Evolutionary conservation across 2,329 filamentous ascomycete genomes (phyloP), one percentile per base, ranked within the genome.

Genomic region (Lithohypha guttulata): DNA sequence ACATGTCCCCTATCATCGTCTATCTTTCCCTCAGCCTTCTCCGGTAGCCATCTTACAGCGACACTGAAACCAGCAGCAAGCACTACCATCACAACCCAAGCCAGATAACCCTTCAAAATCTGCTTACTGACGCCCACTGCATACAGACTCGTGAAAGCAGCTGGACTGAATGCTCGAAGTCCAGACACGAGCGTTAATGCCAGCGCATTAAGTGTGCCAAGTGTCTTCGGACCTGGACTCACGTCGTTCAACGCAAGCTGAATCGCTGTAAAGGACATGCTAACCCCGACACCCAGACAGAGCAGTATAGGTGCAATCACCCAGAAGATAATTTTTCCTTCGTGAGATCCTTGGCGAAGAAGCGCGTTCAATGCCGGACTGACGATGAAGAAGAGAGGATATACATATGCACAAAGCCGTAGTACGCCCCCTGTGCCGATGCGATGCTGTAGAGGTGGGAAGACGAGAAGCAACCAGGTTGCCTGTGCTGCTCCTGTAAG

Each of bases 201-300:
- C 1, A 84, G 50, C 0, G 79, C 78, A 50, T 89, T 89, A 19
- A 91, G 61, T 0, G 75, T 84, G 0, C 79, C 82, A 7, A 89
- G 63, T 0, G 75, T 71, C 28, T 66, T 64, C 1, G 74, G 69
- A 7, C 68, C 74, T 0, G 84, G 84, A 0, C 77, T 70, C 2
- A 81, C 73, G 42, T 87, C 81, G 56, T 89, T 89, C 21, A 89
- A 54, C 0, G 76, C 75, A 6, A 89, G 73, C 62, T 87, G 81
- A 1, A 79, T 69, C 2, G 68, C 77, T 0, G 46, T 86, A 53
- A 81, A 82, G 2, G 70, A 65, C 79, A 84, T 84, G 34, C 68
- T 69, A 0, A 83, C 72, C 1, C 76, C 75, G 9, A 69, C 69
- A 0, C 77, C 79, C 0, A 82, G n/a, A 0, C 64, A 60, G 8